Evolutionary conservation across 768 basidiomycete species (phyloP).

Genomic region (Macrolepiota fuliginosa): DNA sequence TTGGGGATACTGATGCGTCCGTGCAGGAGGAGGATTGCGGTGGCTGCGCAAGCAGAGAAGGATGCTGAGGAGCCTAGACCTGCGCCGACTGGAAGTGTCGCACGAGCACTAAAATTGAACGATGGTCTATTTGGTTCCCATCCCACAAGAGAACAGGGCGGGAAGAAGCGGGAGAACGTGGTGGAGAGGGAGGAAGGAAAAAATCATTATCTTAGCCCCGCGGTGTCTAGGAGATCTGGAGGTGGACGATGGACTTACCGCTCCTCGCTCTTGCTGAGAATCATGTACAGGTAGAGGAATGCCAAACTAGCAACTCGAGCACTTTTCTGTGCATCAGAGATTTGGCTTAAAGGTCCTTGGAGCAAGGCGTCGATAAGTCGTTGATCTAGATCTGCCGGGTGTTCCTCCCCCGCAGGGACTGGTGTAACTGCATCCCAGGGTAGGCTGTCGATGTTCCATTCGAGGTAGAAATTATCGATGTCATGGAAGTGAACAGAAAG

Average conservation of each 20-base stretch:
- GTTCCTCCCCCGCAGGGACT: constrained; percentile 46
- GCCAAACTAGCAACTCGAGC: constrained; percentile 52
- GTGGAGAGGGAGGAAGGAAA: constrained; percentile 14
- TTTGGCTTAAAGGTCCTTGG: constrained; percentile 33
- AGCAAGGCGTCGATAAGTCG: constrained; percentile 72
- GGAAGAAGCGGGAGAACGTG: constrained; percentile 18
- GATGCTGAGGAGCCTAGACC: constrained; percentile 97
- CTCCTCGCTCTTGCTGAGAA: constrained; percentile 51
- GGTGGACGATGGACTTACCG: constrained; percentile 43
- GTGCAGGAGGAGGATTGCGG: constrained; percentile 75
- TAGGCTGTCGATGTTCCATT: constrained; percentile 76
- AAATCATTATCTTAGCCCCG: constrained; percentile 3
- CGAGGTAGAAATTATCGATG: constrained; percentile 69
- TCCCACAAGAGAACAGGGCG: constrained; percentile 1
- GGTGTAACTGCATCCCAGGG: constrained; percentile 78
- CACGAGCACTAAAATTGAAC: constrained; percentile 79
- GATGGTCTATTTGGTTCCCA: constrained; percentile 49
- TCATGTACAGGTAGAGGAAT: constrained; percentile 94
- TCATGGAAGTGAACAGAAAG: constrained; percentile 78
- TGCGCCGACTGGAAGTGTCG: constrained; percentile 90
- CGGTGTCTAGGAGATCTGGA: constrained; percentile 6
- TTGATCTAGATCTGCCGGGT: constrained; percentile 69
- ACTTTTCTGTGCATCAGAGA: constrained; percentile 34
- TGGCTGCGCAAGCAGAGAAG: constrained; percentile 85
- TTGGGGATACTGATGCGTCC: constrained; percentile 60